A percentile compares a stretch with the other conserved stretches of the same genome.
phyloP scores from a whole-genome alignment of 352 stramenopile genomes.

The Globisporangium carolinianum region DNA sequence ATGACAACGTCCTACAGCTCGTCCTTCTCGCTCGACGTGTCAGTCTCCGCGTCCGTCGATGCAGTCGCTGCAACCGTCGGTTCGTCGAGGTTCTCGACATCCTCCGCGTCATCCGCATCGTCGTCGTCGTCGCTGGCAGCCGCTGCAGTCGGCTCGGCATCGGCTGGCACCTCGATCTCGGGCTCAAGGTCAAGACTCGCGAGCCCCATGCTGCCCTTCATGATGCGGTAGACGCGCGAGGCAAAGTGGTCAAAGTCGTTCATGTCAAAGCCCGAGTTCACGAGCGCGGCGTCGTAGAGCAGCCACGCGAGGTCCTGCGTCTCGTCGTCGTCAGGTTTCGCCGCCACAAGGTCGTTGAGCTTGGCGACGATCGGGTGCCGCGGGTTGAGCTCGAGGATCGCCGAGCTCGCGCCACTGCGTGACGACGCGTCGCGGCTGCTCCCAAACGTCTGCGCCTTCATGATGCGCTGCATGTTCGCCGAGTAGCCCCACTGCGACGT shows the following conservation, averaged over 20 bases:
- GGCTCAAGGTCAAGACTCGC: constrained; percentile 89
- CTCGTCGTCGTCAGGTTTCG: constrained; percentile 68
- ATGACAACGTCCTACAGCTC: constrained; percentile 38
- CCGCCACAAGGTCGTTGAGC: constrained; percentile 83
- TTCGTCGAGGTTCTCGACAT: constrained; percentile 25
- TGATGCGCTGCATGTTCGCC: constrained; percentile 99
- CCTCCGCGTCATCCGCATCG: constrained; percentile 45
- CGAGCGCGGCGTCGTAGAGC: constrained; percentile 96
- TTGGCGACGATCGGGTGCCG: constrained; percentile 97
- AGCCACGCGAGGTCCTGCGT: constrained; percentile 94
- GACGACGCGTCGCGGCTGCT: constrained; percentile 40
- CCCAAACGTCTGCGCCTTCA: constrained; percentile 96
- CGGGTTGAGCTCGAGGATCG: constrained; percentile 98
- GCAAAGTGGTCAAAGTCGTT: constrained; percentile 92
- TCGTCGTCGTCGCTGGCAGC: constrained; percentile 1
- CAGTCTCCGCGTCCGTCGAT: constrained; percentile 2
- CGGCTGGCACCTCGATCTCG: constrained; percentile 92
- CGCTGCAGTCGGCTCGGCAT: constrained; percentile 29
- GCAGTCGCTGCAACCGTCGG: constrained; percentile 20
- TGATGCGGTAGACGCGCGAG: constrained; percentile 89
- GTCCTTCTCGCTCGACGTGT: constrained; percentile 46
- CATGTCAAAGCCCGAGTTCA: constrained; percentile 97
- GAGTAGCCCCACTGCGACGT: constrained; percentile 96
- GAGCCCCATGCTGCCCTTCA: constrained; percentile 91
- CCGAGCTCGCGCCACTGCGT: constrained; percentile 38